A percentile compares a stretch with the other conserved stretches of the same genome.
Conservation (phyloP, 2,329 filamentous ascomycete genomes). For the Mariannaea sp. region DNA sequence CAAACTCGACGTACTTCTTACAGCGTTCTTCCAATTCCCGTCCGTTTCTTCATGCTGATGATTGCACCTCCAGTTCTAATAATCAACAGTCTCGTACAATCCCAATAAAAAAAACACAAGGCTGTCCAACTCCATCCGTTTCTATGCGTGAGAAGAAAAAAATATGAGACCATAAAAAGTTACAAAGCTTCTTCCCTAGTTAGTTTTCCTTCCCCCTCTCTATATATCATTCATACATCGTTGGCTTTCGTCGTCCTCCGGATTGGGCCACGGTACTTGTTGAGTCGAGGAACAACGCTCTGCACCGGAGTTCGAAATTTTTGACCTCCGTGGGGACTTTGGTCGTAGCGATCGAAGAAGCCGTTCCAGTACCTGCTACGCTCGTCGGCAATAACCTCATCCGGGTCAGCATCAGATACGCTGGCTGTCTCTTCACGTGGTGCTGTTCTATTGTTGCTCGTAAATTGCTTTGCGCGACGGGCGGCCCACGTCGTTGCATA, state of each 20-base stretch:
- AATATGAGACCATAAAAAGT: background rate
- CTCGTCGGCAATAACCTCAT: conserved; percentile 24
- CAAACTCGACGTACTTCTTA: background rate
- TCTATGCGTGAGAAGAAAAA: background rate
- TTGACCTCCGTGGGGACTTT: conserved; percentile 18
- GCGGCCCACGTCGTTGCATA: conserved; percentile 32
- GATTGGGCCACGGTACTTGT: background rate
- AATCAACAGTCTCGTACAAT: background rate
- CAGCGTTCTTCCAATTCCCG: background rate
- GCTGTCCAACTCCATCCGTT: background rate
- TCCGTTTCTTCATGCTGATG: conserved; percentile 1
- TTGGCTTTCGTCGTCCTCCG: background rate
- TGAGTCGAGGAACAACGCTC: background rate
- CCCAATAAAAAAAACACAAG: no score
- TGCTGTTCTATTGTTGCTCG: background rate
- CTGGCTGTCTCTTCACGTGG: background rate
- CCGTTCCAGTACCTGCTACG: conserved; percentile 31
- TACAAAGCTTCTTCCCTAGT: background rate
- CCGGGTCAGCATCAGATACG: conserved; percentile 15
- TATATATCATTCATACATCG: background rate
- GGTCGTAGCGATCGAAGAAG: conserved; percentile 37
- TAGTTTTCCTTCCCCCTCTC: background rate
- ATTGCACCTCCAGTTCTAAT: background rate
- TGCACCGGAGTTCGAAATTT: background rate
- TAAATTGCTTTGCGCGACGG: conserved; percentile 14